Evolutionary conservation across 2,329 filamentous ascomycete species (phyloP).

Genomic region (Exophiala bonariae): DNA sequence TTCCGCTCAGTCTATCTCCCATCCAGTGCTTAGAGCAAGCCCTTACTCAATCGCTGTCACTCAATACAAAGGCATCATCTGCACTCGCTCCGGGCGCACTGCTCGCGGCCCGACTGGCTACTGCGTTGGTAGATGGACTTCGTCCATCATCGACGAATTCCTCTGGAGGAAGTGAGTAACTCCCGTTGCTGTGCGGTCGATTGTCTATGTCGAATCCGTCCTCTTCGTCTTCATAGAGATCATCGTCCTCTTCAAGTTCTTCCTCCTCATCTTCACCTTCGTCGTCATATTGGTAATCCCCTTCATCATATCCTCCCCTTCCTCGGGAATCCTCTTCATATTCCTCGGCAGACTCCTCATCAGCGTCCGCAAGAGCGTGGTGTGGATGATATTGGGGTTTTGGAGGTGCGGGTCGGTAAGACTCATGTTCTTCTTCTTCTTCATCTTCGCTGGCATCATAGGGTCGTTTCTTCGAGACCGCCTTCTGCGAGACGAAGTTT

Average conservation of each 20-base stretch:
- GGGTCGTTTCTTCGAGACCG: not conserved
- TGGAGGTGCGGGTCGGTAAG: not conserved
- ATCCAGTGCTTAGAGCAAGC: no score
- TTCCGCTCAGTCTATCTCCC: no score
- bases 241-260: slow-evolving; percentile 13
- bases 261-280: slow-evolving; percentile 4
- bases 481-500: not conserved
- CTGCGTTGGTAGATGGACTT: slow-evolving; percentile 17
- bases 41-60: slow-evolving; percentile 24
- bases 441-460: slow-evolving; percentile 3
- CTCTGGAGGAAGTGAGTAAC: not conserved
- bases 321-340: slow-evolving; percentile 5
- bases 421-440: not conserved
- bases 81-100: slow-evolving; percentile 22
- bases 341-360: slow-evolving; percentile 6
- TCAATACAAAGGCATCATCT: slow-evolving; percentile 28
- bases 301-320: not conserved
- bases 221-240: slow-evolving; percentile 10
- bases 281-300: slow-evolving; percentile 5
- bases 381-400: slow-evolving; percentile 3
- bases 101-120: slow-evolving; percentile 19
- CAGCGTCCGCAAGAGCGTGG: slow-evolving; percentile 2
- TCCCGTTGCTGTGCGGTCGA: slow-evolving; percentile 5
- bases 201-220: slow-evolving; percentile 9
- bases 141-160: slow-evolving; percentile 1